Conservation (phyloP, 768 basidiomycete genomes). For the Lentinula edodes region DNA sequence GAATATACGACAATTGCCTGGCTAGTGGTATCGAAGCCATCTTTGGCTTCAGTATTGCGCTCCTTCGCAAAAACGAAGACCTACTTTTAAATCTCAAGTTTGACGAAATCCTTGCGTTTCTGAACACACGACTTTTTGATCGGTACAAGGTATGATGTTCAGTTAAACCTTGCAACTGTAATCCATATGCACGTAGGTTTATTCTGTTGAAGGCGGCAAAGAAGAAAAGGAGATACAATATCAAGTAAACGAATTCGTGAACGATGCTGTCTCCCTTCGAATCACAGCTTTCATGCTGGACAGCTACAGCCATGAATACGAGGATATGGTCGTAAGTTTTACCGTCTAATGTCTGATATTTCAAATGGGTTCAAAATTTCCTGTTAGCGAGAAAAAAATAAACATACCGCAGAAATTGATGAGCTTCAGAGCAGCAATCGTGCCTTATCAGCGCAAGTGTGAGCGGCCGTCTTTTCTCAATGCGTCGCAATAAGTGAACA, state of each 20-base stretch:
- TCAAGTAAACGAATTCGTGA: constrained; percentile 76
- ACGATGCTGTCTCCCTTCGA: constrained; percentile 76
- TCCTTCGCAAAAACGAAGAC: constrained; percentile 87
- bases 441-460: constrained; percentile 74
- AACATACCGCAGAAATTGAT: constrained; percentile 82
- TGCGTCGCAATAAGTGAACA: constrained; percentile 1
- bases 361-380: not conserved
- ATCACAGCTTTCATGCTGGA: constrained; percentile 98
- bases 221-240: constrained; percentile 38
- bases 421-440: constrained; percentile 77
- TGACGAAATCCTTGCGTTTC: constrained; percentile 81
- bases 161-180: not conserved
- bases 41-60: constrained; percentile 86
- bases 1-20: constrained; percentile 94
- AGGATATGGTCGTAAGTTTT: constrained; percentile 56
- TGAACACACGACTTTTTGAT: constrained; percentile 70
- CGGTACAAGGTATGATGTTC: constrained; percentile 52
- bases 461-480: constrained; percentile 23
- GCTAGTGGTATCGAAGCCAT: constrained; percentile 97
- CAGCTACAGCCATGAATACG: constrained; percentile 82
- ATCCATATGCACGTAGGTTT: constrained; percentile 17
- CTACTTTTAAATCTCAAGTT: constrained; percentile 76
- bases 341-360: not conserved
- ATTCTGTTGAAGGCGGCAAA: constrained; percentile 18
- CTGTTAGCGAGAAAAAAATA: constrained; percentile 60